Evolutionary conservation across 768 basidiomycete genomes (phyloP).

Genomic region (Termitomyces eurrhizus): DNA sequence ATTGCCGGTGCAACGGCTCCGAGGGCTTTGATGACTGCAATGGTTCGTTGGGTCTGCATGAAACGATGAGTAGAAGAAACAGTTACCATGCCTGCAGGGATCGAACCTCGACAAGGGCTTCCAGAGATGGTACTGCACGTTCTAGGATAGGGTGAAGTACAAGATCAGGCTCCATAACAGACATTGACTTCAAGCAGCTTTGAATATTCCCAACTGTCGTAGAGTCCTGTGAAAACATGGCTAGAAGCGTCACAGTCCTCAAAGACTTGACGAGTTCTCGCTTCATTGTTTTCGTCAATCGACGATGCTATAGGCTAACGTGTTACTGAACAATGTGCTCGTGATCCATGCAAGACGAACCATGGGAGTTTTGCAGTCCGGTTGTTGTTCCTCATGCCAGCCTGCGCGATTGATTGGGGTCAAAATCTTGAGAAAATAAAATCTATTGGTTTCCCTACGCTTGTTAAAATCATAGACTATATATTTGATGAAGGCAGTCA

Average conservation of each 20-base stretch:
- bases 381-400: constrained; percentile 74
- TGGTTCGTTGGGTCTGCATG: constrained; percentile 73
- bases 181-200: constrained; percentile 78
- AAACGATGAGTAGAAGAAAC: neutral
- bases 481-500: constrained; percentile 83
- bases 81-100: neutral
- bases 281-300: constrained; percentile 74
- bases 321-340: neutral
- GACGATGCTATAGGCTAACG: constrained; percentile 48
- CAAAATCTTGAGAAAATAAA: neutral
- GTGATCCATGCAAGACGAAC: constrained; percentile 26
- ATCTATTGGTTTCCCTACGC: constrained; percentile 33
- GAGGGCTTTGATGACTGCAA: constrained; percentile 82
- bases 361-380: constrained; percentile 77
- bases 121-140: constrained; percentile 81
- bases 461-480: constrained; percentile 84
- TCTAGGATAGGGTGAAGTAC: constrained; percentile 80
- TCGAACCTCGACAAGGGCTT: constrained; percentile 78
- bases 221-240: constrained; percentile 86
- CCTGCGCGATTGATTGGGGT: constrained; percentile 32
- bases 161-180: constrained; percentile 81
- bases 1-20: constrained; percentile 79
- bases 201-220: constrained; percentile 73
- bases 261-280: constrained; percentile 81
- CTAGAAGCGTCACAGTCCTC: constrained; percentile 77